A percentile compares a stretch with the other conserved stretches of the same genome.
Evolutionary conservation across 2,329 filamentous ascomycete species (phyloP).

Genomic region (Penicillium hordei): DNA sequence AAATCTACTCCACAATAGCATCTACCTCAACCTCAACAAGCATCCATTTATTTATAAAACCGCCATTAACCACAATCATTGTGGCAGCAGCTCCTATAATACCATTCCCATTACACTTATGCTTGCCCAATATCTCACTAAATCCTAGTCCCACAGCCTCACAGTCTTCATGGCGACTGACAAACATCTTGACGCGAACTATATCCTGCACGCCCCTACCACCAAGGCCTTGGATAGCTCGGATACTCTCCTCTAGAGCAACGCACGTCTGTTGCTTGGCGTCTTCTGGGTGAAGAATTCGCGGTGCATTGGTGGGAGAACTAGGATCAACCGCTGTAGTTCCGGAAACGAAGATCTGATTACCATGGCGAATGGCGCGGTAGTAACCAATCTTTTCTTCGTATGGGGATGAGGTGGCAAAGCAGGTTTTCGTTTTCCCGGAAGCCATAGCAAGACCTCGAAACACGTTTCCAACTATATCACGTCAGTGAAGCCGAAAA

Average conservation of each 20-base stretch:
- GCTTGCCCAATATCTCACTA: conserved; percentile 29
- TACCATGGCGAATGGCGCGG: conserved; percentile 38
- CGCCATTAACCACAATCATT: conserved; percentile 39
- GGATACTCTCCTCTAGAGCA: conserved; percentile 28
- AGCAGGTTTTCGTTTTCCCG: conserved; percentile 22
- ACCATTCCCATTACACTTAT: conserved; percentile 23
- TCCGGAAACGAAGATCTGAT: conserved; percentile 40
- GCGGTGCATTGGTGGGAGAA: conserved; percentile 29
- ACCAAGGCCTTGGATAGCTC: conserved; percentile 36
- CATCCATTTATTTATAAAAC: conserved; percentile 40
- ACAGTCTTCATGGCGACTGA: conserved; percentile 32
- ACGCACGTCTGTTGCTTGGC: conserved; percentile 34
- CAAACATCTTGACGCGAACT: conserved; percentile 40
- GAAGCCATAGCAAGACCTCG: neutral
- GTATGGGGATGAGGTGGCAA: conserved; percentile 38
- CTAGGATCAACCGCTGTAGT: conserved; percentile 40
- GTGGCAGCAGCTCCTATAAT: conserved; percentile 34
- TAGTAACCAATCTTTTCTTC: conserved; percentile 41
- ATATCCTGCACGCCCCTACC: conserved; percentile 34
- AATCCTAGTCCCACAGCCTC: conserved; percentile 32
- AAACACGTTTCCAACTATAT: neutral
- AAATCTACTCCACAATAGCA: conserved; percentile 25
- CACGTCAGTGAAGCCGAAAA: neutral
- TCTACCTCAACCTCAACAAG: conserved; percentile 44
- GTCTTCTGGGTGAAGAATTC: conserved; percentile 34